These are phyloP conservation scores for Blastobotrys terrestris DNA, from an alignment of 805 yeast genomes.

Conservation along the genomic window DNA sequence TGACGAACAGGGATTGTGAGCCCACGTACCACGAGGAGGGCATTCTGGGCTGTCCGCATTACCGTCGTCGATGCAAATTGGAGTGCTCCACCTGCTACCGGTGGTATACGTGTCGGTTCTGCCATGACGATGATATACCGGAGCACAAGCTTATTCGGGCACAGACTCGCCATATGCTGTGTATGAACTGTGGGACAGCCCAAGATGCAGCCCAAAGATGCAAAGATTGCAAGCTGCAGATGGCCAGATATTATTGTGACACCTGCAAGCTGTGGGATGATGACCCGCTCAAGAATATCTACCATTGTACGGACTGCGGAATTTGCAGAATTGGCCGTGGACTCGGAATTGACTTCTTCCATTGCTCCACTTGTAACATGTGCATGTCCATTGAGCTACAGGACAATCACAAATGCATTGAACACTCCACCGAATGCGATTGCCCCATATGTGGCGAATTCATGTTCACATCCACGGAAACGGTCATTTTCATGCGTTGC, in stretches of 20 bases:
- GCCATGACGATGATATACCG: conserved; percentile 64
- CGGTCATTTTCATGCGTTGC: conserved; percentile 87
- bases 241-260: conserved; percentile 73
- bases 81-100: conserved; percentile 69
- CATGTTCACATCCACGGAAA: conserved; percentile 72
- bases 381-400: conserved; percentile 77
- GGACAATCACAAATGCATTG: conserved; percentile 76
- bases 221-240: conserved; percentile 53
- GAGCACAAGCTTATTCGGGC: conserved; percentile 54
- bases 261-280: conserved; percentile 82
- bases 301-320: conserved; percentile 90
- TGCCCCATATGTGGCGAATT: conserved; percentile 93
- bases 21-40: conserved; percentile 43
- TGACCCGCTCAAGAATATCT: conserved; percentile 70
- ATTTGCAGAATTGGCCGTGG: conserved; percentile 90
- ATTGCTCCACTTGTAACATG: conserved; percentile 83
- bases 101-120: conserved; percentile 79
- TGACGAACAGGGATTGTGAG: conserved; percentile 31
- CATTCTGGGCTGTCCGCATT: conserved; percentile 73
- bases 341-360: conserved; percentile 81
- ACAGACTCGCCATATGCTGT: conserved; percentile 61
- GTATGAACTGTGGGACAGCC: conserved; percentile 73
- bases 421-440: conserved; percentile 80
- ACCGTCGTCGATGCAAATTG: conserved; percentile 73
- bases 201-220: conserved; percentile 72